Evolutionary conservation across 148 eudicot species (phyloP).

Genomic region (Camellia lanceoleosa): DNA sequence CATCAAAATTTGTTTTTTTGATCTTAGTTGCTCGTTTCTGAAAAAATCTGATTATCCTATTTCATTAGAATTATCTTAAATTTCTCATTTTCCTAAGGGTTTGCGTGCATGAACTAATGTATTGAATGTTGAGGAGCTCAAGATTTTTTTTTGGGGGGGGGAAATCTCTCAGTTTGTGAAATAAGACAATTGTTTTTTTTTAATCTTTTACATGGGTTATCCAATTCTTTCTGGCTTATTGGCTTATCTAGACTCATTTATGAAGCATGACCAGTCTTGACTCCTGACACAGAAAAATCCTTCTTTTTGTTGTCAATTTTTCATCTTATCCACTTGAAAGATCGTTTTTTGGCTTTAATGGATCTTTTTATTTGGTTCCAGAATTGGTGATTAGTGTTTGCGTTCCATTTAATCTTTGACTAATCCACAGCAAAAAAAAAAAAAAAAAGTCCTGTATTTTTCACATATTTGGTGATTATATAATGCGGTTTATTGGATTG

Average conservation of each 20-base stretch:
- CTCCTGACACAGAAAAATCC: background rate
- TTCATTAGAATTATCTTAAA: slow-evolving; percentile 1
- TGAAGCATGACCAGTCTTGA: background rate
- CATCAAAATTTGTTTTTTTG: background rate
- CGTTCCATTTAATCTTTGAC: background rate
- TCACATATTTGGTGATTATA: background rate
- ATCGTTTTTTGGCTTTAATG: background rate
- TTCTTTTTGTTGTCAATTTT: background rate
- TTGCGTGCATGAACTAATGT: background rate
- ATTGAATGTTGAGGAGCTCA: slow-evolving; percentile 3
- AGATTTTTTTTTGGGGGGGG: background rate
- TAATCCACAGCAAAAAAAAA: too few relatives aligned
- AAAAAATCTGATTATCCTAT: background rate
- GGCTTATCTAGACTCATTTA: background rate
- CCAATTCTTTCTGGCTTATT: background rate
- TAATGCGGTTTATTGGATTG: slow-evolving; percentile 3
- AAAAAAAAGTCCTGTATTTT: too few relatives aligned
- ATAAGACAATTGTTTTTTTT: background rate
- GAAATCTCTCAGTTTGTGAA: background rate
- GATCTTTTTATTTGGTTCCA: background rate
- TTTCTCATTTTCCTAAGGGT: background rate
- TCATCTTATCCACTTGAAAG: background rate
- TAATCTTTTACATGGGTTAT: background rate
- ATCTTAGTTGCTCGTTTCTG: background rate
- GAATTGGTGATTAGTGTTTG: background rate